Evolutionary conservation across 495 filamentous ascomycete genomes (phyloP), one percentile per base, ranked within the genome.

Genomic region (Talaromyces trachyspermus): DNA sequence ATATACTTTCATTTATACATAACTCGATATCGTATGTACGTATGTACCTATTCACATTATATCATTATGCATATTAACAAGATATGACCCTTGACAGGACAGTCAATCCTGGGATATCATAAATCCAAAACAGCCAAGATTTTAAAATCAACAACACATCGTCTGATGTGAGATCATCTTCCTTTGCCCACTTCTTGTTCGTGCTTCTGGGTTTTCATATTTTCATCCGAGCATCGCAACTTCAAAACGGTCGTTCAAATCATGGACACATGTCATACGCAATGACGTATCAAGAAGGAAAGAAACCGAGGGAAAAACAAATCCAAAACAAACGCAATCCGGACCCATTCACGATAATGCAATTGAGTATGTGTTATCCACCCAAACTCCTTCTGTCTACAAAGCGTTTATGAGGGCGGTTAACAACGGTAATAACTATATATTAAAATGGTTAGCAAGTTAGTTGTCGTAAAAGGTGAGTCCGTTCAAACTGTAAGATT

Each of bases 351-450:
- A n/a, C n/a, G 23, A 42, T 17, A 14, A 42, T 42, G 39, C 39
- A 42, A 42, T 24, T 23, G 26, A 20, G 39, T 20, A 26, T 42
- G 26, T 15, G 12, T 42, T 26, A 24, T 14, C 39, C 20, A 14
- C 39, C 39, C 20, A 33, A 45, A 45, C 42, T 30, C 25, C 42
- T 19, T 43, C 25, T 33, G n/a, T n/a, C 17, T 23, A 45, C 25
- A 45, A 33, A 45, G 42, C 25, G 20, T 45, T 32, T 30, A 45
- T 45, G 9, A 45, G 42, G 12, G 11, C 20, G 49, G 41, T 63
- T 57, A 42, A 60, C 54, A 30, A 61, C 47, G 17, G 58, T 50
- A 30, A 57, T 61, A 35, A 64, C 54, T 36, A 63, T 46, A 62
- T 61, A 54, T 8, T 48, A 37, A 23, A 17, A 19, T 6, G 48